Base-by-base conservation (phyloP, 805 yeast species). In the Kurtzmaniella cleridarum region DNA sequence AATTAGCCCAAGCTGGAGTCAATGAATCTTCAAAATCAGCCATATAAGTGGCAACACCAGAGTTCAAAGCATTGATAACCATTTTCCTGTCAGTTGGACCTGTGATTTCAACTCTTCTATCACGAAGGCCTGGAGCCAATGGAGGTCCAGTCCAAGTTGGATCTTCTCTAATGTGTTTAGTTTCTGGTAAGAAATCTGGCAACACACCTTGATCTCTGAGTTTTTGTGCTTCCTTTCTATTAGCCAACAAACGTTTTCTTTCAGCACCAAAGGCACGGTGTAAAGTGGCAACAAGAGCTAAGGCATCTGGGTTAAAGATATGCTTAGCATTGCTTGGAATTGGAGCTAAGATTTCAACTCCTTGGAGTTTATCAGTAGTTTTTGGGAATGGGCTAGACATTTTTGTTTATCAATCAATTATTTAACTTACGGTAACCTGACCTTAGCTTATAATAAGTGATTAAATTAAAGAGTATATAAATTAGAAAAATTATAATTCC, bases 21-120 rank as follows among this genome's bases (percentile, higher is more conserved):
- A 84, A 77, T 13, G 90, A 82, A 60, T 84, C 93, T 61, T 84
- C 95, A 53, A 84, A 82, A 66, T 84, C 95, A 32, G 88, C 81
- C 93, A 84, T 84, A 59, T 84, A 84, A 24, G 93, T 84, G 45
- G 83, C 83, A 32, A 84, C 93, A 39, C 75, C 71, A 0, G 90
- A 79, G 62, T 84, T 84, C 57, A 84, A 71, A 2, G 91, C 93
- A 55, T 84, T 84, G 54, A 84, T 79, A 46, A 84, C 77, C 95
- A 84, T 84, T 52, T 84, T 82, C 47, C 91, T 75, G 57, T 83
- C 84, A 39, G 90, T 84, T 15, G 95, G 95, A 36, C 95, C 95
- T 17, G 95, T 84, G 60, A 84, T 84, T 62, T 84, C 93, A 32
- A 78, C 80, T 57, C 88, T 75, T 66, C 95, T 76, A 58, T 81